Base-by-base conservation (phyloP, 2,329 filamentous ascomycete genomes). In the Malbranchea zuffiana region DNA sequence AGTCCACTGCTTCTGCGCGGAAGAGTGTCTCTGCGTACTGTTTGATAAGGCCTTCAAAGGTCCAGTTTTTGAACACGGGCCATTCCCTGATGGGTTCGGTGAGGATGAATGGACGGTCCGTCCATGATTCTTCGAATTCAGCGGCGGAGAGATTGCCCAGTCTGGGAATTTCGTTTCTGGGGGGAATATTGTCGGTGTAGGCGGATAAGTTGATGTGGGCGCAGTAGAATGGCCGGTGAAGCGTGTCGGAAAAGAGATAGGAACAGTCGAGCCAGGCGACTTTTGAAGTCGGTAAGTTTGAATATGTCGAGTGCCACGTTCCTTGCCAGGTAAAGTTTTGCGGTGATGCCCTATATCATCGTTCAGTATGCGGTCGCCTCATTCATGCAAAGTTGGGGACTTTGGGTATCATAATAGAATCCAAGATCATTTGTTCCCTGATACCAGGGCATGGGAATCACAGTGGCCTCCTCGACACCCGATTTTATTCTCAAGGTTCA, bases 1-100 rank as follows among this genome's bases (percentile, higher is more conserved):
- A 96, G 61, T 95, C 85, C 4, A 96, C 87, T 0, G 86, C 82
- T 67, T 96, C 90, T 6, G 88, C 88, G 26, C 85, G 76, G 59
- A 96, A 95, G 34, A 73, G 69, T 2, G 80, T 70, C 33, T 78
- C 61, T 1, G 69, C 66, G 54, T 86, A 85, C 42, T 68, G 65
- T n/a, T 65, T 50, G 1, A 80, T 63, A 1, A 96, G 68, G 6
- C 61, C 61, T n/a, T 80, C 69, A 7, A 81, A 70, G 3, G 73
- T 78, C 88, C 88, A 96, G 18, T 72, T 65, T 24, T 69, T 67
- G 57, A 73, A 86, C 1, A 80, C 77, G 1, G 83, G 82, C 88
- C 90, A 96, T 43, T 74, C 56, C 51, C 78, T 81, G 42, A 95
- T 82, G 11, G 82, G 84, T 8, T 75, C 66, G 5, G 86, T 93